Base-by-base conservation (phyloP, 163 green algal genomes). In the Scenedesmus sp. region DNA sequence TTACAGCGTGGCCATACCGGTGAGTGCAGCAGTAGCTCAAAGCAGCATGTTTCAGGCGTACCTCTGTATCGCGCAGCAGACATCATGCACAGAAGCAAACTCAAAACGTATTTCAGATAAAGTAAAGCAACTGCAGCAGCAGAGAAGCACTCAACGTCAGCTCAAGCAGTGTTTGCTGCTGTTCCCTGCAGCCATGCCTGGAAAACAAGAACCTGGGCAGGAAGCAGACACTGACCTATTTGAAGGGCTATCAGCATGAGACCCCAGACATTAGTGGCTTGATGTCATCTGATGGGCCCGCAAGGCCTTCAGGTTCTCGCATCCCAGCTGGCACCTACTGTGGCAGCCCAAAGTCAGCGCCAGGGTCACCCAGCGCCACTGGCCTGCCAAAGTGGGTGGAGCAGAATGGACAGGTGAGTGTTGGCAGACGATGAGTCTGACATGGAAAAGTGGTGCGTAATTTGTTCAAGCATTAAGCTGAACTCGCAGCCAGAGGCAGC, bases 391-490 rank as follows among this genome's bases (percentile, higher is more conserved):
- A 97, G 73, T 99, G 97, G 95, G 95, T 98, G 20, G 95, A 97
- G 92, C 95, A 97, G 23, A 95, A 99, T 87, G 94, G 96, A 82
- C 97, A 98, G 97, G 97, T 98, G 82, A 20, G 87, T 46, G 9
- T 9, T 59, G 34, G 34, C 34, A 46, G 34, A 46, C 34, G 34
- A 46, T 46, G 34, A 46, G 34, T 46, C 34, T 46, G 34, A 46
- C 34, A 46, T 46, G 34, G 34, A 46, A 46, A 46, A 46, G 34
- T 46, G 34, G 34, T 46, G 34, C 34, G 34, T 46, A 46, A 46
- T 46, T 46, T 46, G 34, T 46, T 46, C 34, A 46, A 46, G 34
- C 34, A 46, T 46, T 46, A 46, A 46, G 34, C 34, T 46, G 34
- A 46, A 46, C 34, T 46, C 34, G 34, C 34, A 46, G 34, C 34